Evolutionary conservation across 1,139 yeast species (phyloP), one percentile per base, ranked within the genome.

Genomic region (Barnettozyma hawaiiensis): DNA sequence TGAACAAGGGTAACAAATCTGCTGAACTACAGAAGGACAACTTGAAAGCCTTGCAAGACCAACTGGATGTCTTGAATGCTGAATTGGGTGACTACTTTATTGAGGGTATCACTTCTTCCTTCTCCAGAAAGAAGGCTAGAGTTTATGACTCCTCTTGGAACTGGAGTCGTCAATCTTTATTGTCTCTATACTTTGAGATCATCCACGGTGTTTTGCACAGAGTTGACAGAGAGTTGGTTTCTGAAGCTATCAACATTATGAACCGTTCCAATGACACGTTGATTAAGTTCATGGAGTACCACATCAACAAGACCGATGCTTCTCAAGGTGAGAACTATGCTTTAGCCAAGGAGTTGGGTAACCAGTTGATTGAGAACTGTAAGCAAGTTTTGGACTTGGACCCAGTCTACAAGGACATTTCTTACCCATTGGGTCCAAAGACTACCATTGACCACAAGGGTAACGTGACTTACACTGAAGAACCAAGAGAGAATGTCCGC

Each of bases 131-230:
- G 69, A 92, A 92, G 71, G 95, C 97, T 31, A 85, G 98, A 72
- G 81, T 85, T 43, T 92, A 92, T 65, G 97, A 92, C 67, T 89
- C 97, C 22, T 89, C 90, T 67, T 92, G 98, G 98, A 94, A 94
- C 68, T 92, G 98, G 98, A 97, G 97, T 37, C 85, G 97, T 69
- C 98, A 92, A 71, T 96, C 94, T 64, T 85, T 94, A 49, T 71
- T 92, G 56, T 81, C 90, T 41, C 84, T 92, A 89, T 92, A 87
- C 71, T 92, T 78, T 63, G 97, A 92, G 67, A 87, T 92, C 58
- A 87, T 92, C 58, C 94, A 92, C 65, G 98, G 98, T 61, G 83
- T 86, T 53, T 76, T 92, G 56, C 65, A 67, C 48, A 82, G 87
- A 47, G 84, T 92, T 53, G 97, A 92, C 64, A 82, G 98, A 65